Conservation (phyloP, 768 basidiomycete genomes). For the Hortiboletus flavorubellus region DNA sequence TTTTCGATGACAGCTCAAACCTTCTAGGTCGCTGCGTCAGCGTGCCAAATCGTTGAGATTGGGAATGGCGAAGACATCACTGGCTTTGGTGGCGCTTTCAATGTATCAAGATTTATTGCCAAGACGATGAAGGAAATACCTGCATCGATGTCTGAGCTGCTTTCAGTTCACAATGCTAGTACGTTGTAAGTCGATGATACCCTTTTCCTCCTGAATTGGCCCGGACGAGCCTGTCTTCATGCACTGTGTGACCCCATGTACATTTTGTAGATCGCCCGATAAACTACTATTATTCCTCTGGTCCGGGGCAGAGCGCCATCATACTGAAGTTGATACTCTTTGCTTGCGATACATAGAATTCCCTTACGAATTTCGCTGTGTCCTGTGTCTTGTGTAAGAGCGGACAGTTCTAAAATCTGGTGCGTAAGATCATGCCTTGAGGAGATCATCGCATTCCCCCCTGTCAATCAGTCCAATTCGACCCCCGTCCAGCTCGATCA, state of each 20-base stretch:
- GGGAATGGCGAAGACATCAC: conserved; percentile 34
- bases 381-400: conserved; percentile 33
- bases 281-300: conserved; percentile 10
- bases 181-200: background rate
- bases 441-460: conserved; percentile 56
- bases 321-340: conserved; percentile 44
- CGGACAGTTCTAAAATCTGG: background rate
- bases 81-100: conserved; percentile 29
- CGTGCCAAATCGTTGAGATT: conserved; percentile 32
- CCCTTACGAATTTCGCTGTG: conserved; percentile 42
- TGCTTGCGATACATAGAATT: conserved; percentile 39
- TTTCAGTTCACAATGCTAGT: conserved; percentile 14
- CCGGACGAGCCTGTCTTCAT: background rate
- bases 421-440: conserved; percentile 41
- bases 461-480: conserved; percentile 78
- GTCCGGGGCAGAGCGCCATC: conserved; percentile 42
- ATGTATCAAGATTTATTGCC: conserved; percentile 31
- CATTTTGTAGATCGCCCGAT: conserved; percentile 1
- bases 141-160: conserved; percentile 29
- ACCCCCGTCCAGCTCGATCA: conserved; percentile 85
- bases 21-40: conserved; percentile 29
- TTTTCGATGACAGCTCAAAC: background rate
- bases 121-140: conserved; percentile 31
- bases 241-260: background rate
- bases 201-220: background rate